A percentile compares a stretch with the other conserved stretches of the same genome.
phyloP scores from a whole-genome alignment of 108 stramenopile species.

The Discostella stelligeroides region DNA sequence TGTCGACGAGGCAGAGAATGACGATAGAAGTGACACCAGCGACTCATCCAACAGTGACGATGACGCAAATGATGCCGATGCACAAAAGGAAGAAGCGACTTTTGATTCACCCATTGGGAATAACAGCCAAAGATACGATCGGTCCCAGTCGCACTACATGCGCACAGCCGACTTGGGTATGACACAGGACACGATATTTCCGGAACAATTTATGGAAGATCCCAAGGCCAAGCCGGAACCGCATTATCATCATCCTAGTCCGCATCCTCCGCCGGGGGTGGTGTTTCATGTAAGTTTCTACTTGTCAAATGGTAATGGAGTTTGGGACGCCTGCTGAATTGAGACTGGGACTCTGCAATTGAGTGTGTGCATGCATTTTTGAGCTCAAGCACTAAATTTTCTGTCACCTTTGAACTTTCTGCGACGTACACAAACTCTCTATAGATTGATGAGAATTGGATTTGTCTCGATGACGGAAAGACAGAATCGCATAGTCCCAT shows the following conservation, averaged over 20 bases:
- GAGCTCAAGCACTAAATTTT: not conserved
- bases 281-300: constrained; percentile 29
- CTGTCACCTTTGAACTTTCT: not conserved
- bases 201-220: constrained; percentile 42
- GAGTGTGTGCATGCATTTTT: too few species aligned
- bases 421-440: not conserved
- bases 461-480: constrained; percentile 37
- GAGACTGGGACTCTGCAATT: too few species aligned
- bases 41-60: not conserved
- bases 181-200: constrained; percentile 44
- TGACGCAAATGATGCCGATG: not conserved
- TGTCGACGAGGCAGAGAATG: not conserved
- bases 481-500: constrained; percentile 40
- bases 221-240: constrained; percentile 37
- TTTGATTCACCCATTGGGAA: not conserved
- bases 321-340: too few species aligned
- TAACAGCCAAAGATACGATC: not conserved
- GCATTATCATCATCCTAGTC: constrained; percentile 51
- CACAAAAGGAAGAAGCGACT: not conserved
- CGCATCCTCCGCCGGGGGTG: constrained; percentile 44
- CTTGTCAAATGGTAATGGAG: too few species aligned
- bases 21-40: not conserved
- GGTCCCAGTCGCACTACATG: constrained; percentile 33
- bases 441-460: constrained; percentile 47
- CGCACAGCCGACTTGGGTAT: constrained; percentile 50